phyloP scores from a whole-genome alignment of 768 basidiomycete species.

The Hygrocybe punicea region DNA sequence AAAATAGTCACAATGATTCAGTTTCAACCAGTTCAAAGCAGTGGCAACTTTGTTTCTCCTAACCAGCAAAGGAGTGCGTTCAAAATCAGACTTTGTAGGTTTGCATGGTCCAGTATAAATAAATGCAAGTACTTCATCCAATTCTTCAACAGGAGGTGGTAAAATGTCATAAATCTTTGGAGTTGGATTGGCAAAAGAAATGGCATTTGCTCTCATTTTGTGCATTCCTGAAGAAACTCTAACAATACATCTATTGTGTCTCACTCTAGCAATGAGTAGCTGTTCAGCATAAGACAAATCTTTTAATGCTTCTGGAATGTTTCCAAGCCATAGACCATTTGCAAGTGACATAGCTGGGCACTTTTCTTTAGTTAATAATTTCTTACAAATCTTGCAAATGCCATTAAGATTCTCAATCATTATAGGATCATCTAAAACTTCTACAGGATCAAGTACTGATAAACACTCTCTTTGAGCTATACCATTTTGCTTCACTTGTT shows the following conservation, averaged over 20 bases:
- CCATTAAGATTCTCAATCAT: neutral
- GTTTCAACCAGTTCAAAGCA: too few relatives aligned
- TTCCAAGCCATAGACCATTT: conserved; percentile 33
- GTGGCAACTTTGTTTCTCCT: conserved; percentile 15
- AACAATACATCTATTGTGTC: too few relatives aligned
- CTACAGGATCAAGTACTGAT: neutral
- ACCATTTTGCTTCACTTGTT: neutral
- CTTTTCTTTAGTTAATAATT: conserved; percentile 1
- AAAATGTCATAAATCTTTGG: conserved; percentile 18
- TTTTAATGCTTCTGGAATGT: conserved; percentile 22
- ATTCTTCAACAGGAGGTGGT: conserved; percentile 18
- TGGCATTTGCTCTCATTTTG: conserved; percentile 15
- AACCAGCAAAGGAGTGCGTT: conserved; percentile 23
- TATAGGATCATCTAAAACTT: neutral
- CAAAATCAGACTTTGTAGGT: conserved; percentile 14
- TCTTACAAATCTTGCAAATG: conserved; percentile 8
- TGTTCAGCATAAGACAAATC: conserved; percentile 24
- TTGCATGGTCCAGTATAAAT: neutral
- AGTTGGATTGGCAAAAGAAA: conserved; percentile 25
- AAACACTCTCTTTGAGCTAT: neutral
- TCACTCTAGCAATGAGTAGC: conserved; percentile 1
- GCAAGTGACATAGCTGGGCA: conserved; percentile 22
- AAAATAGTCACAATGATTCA: too few relatives aligned
- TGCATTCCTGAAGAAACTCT: too few relatives aligned
- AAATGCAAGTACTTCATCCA: conserved; percentile 15